Percentiles rank a stretch among this genome's conserved stretches.
Conservation (phyloP, 768 basidiomycete species). For the Kockovaella imperatae region DNA sequence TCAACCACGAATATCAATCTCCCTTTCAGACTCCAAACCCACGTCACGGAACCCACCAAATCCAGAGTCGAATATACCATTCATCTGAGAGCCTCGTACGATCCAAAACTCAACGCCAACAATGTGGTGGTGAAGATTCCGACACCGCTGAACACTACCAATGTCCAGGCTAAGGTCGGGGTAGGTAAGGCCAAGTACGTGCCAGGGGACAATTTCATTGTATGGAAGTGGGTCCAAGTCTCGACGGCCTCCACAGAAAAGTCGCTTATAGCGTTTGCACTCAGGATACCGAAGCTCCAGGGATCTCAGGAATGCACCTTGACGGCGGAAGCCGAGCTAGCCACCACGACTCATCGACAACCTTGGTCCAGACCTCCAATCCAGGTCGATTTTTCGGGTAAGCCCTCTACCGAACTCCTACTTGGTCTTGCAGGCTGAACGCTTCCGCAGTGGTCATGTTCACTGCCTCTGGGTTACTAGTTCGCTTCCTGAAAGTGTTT, state of each 20-base stretch:
- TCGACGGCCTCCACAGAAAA: neutral
- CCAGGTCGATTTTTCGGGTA: constrained; percentile 78
- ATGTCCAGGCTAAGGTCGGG: constrained; percentile 81
- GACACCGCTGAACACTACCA: constrained; percentile 89
- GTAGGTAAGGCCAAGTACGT: constrained; percentile 95
- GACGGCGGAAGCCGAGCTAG: constrained; percentile 69
- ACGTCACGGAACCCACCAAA: constrained; percentile 87
- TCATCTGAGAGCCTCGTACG: constrained; percentile 79
- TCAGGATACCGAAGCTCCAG: constrained; percentile 81
- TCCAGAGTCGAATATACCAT: constrained; percentile 84
- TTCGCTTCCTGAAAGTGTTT: constrained; percentile 95
- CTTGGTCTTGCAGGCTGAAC: neutral
- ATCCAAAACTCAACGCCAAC: constrained; percentile 83
- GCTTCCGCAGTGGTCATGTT: constrained; percentile 74
- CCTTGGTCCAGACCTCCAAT: constrained; percentile 98
- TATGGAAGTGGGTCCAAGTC: constrained; percentile 79
- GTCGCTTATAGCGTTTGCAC: neutral
- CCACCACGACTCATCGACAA: constrained; percentile 83
- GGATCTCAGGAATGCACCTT: constrained; percentile 86
- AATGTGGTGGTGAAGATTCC: constrained; percentile 89
- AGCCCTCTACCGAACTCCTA: constrained; percentile 6
- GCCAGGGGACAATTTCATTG: constrained; percentile 87
- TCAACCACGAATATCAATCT: constrained; percentile 93
- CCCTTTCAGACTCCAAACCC: constrained; percentile 79
- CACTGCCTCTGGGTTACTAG: constrained; percentile 89